Evolutionary conservation across 2,329 filamentous ascomycete genomes (phyloP).

Genomic region (Aspergillus floridensis): DNA sequence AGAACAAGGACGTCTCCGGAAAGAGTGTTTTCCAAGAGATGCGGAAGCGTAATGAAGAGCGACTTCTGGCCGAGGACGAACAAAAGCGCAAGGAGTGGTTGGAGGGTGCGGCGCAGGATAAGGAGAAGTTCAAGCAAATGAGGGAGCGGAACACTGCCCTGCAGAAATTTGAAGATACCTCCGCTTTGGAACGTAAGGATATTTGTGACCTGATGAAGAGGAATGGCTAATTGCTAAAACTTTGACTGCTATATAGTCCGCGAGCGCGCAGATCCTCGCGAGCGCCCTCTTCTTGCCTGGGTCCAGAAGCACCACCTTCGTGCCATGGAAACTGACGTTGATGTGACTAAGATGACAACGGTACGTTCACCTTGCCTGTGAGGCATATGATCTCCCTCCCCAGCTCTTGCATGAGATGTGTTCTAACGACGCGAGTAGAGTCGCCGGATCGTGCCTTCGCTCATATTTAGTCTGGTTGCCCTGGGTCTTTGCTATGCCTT

Average conservation of each 20-base stretch:
- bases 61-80: constrained; percentile 45
- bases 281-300: constrained; percentile 43
- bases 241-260: constrained; percentile 30
- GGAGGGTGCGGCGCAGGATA: constrained; percentile 47
- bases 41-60: constrained; percentile 41
- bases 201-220: neutral
- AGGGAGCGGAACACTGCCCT: constrained; percentile 36
- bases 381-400: neutral
- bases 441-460: constrained; percentile 47
- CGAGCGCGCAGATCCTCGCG: constrained; percentile 38
- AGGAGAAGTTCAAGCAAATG: constrained; percentile 31
- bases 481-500: constrained; percentile 46
- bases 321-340: constrained; percentile 34
- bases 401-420: neutral
- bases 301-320: constrained; percentile 43
- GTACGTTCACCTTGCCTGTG: constrained; percentile 22
- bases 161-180: constrained; percentile 35
- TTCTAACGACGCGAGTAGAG: constrained; percentile 25
- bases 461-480: constrained; percentile 40
- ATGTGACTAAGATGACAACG: constrained; percentile 35
- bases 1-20: constrained; percentile 43
- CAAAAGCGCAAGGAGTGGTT: constrained; percentile 53
- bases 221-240: neutral
- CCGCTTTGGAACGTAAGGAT: constrained; percentile 36
- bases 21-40: constrained; percentile 42